Evolutionary conservation across 768 basidiomycete species (phyloP), one percentile per base, ranked within the genome.

Genomic region (Boletus rubropictus): DNA sequence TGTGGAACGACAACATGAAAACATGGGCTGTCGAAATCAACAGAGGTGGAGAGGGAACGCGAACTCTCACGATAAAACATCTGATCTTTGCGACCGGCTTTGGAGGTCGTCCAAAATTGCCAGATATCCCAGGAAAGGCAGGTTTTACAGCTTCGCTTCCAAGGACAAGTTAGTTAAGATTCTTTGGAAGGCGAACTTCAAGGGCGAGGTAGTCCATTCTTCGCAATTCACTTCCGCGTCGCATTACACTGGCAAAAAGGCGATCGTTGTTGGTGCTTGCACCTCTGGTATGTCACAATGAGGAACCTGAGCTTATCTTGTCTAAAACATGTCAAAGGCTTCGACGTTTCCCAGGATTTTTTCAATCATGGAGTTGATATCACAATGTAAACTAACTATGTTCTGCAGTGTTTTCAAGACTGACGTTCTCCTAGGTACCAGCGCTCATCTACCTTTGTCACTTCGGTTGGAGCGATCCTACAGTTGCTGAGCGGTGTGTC

Each of bases 261-360:
- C 77, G 5, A 69, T 85, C 1, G 70, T 86, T n/a, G 69, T 87
- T 3, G 84, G 85, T 12, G 76, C 83, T n/a, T 79, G 80, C 35
- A 82, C 77, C 42, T 82, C 82, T 17, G 75, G 76, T 76, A 56
- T n/a, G 62, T 50, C 18, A 10, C n/a, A 21, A 5, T 10, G 25
- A 20, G 28, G 29, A 27, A 12, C 4, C 20, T 9, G 5, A 34
- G 9, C 15, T 3, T 22, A 52, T 45, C 20, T 20, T 47, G 21
- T 49, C 49, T 50, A 20, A 60, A 52, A 50, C 37, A 18, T 7
- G 10, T 4, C 24, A 7, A 51, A 65, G 67, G 48, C 6, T 69
- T 69, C 42, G 72, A 73, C 22, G 63, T 74, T 15, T 64, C 70
- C 2, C 67, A 65, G 42, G 71, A 72, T 39, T 63, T 62, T 24